Evolutionary conservation across 352 stramenopile species (phyloP).

Genomic region (Bremia lactucae): DNA sequence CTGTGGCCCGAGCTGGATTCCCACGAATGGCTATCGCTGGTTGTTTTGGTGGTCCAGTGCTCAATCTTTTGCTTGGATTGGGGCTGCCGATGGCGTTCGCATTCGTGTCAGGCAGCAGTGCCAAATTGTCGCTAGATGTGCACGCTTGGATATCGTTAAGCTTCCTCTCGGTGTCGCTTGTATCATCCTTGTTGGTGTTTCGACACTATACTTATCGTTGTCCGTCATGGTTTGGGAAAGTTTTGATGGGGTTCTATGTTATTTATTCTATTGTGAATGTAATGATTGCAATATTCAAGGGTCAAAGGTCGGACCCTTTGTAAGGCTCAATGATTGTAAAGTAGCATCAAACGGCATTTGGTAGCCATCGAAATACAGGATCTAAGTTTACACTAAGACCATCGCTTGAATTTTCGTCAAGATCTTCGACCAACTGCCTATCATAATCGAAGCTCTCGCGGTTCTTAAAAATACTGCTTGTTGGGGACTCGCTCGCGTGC

Average conservation of each 20-base stretch:
- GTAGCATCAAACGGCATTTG: constrained; percentile 27
- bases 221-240: constrained; percentile 57
- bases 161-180: constrained; percentile 55
- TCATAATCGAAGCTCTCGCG: constrained; percentile 3
- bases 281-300: constrained; percentile 32
- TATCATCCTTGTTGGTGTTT: constrained; percentile 44
- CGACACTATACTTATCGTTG: constrained; percentile 40
- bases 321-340: too few species aligned
- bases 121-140: constrained; percentile 42
- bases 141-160: constrained; percentile 66
- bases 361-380: constrained; percentile 49
- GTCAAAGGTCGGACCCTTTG: too few species aligned
- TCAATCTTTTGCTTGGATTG: constrained; percentile 74
- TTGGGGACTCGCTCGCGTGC: neutral
- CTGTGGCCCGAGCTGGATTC: constrained; percentile 66
- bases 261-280: constrained; percentile 70
- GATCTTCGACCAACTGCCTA: constrained; percentile 2
- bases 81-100: constrained; percentile 61
- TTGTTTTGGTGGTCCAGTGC: constrained; percentile 74
- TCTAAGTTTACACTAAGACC: constrained; percentile 33
- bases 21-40: constrained; percentile 80
- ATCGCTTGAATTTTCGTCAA: constrained; percentile 20
- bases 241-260: constrained; percentile 56
- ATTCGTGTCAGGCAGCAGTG: constrained; percentile 30
- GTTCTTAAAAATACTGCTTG: neutral